phyloP scores from a whole-genome alignment of 2,329 filamentous ascomycete genomes.

The Apiospora rasikravindrae region DNA sequence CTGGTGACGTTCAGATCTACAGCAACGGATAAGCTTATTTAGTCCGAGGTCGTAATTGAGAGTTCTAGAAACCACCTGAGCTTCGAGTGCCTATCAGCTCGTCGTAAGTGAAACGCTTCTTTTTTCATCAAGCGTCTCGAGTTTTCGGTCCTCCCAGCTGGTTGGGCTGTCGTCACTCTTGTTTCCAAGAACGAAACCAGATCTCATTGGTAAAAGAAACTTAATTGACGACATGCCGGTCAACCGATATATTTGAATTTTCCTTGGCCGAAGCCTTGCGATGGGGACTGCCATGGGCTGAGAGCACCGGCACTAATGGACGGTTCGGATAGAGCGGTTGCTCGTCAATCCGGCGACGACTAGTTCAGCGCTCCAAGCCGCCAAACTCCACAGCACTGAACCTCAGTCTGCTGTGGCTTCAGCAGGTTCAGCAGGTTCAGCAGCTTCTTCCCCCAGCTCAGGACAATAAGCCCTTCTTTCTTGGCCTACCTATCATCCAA shows the following conservation, averaged over 20 bases:
- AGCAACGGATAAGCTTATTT: slow-evolving; percentile 7
- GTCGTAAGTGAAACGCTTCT: neutral
- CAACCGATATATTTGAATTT: neutral
- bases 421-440: neutral
- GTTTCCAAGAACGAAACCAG: neutral
- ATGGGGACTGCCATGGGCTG: neutral
- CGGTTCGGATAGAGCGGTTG: neutral
- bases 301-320: neutral
- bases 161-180: neutral
- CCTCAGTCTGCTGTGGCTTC: slow-evolving; percentile 7
- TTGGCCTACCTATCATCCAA: neutral
- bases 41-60: slow-evolving; percentile 4
- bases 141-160: neutral
- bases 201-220: neutral
- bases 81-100: neutral
- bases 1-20: neutral
- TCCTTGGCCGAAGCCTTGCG: neutral
- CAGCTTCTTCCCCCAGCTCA: neutral
- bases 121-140: neutral
- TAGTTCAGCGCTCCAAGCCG: neutral
- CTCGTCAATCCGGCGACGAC: neutral
- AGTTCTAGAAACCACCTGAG: slow-evolving; percentile 4
- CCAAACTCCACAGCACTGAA: neutral
- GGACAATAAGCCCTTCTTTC: neutral
- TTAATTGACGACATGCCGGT: neutral